Conservation (phyloP, 495 filamentous ascomycete species). For the Penicillium parvum region DNA sequence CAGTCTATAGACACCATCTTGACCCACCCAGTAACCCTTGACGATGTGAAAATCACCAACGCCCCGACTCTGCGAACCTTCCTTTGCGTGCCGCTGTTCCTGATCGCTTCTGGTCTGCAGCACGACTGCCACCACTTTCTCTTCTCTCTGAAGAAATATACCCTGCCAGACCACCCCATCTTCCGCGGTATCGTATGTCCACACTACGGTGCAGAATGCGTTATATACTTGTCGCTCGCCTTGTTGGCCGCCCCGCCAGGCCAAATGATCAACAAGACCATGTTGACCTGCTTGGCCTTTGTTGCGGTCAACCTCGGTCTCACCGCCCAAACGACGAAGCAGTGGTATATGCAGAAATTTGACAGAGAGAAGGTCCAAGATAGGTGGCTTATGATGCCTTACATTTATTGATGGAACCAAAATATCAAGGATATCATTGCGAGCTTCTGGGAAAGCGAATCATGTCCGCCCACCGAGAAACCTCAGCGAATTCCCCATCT, state of each 20-base stretch:
- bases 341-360: slow-evolving; percentile 81
- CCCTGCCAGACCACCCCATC: slow-evolving; percentile 65
- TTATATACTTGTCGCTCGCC: slow-evolving; percentile 77
- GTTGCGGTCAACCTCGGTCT: slow-evolving; percentile 75
- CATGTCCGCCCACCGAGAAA: slow-evolving; percentile 48
- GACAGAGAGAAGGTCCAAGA: slow-evolving; percentile 59
- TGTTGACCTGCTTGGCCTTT: slow-evolving; percentile 65
- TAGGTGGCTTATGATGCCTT: slow-evolving; percentile 82
- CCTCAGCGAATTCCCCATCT: slow-evolving; percentile 62
- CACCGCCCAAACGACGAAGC: slow-evolving; percentile 70
- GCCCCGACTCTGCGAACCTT: slow-evolving; percentile 56
- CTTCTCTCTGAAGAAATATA: slow-evolving; percentile 76
- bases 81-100: slow-evolving; percentile 60
- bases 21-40: slow-evolving; percentile 24
- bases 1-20: slow-evolving; percentile 25
- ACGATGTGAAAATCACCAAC: slow-evolving; percentile 33
- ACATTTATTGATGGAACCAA: slow-evolving; percentile 46
- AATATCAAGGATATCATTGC: not conserved
- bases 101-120: slow-evolving; percentile 72
- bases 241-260: slow-evolving; percentile 65
- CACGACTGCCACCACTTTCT: slow-evolving; percentile 79
- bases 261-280: slow-evolving; percentile 63
- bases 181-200: slow-evolving; percentile 73
- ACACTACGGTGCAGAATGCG: slow-evolving; percentile 87
- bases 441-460: not conserved